These are phyloP conservation scores for Dendrocalamus latiflorus DNA, from an alignment of 202 grass and related monocot genomes.

Conservation along the genomic window DNA sequence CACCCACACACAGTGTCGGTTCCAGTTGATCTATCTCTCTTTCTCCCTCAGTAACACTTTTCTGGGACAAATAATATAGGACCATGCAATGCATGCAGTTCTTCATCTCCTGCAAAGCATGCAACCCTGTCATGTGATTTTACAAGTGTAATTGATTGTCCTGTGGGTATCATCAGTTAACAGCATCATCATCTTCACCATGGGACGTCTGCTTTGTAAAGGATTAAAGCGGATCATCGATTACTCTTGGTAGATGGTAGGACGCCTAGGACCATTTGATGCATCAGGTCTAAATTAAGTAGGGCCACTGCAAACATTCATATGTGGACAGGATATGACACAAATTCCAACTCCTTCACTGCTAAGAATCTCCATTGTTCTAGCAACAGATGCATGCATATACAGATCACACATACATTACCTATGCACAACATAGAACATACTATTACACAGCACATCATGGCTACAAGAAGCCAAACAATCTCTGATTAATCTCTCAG, in stretches of 20 bases:
- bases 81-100: conserved; percentile 2
- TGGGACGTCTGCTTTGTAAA: background rate
- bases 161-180: background rate
- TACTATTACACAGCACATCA: background rate
- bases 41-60: background rate
- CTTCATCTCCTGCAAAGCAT: conserved; percentile 13
- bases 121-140: conserved; percentile 9
- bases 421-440: background rate
- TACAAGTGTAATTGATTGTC: background rate
- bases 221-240: background rate
- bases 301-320: background rate
- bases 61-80: conserved; percentile 7
- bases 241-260: background rate
- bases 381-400: background rate
- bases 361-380: background rate
- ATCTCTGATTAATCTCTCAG: background rate
- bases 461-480: background rate
- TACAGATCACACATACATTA: background rate
- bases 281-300: background rate
- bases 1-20: conserved; percentile 25
- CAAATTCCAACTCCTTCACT: background rate
- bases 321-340: conserved; percentile 2
- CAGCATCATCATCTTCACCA: background rate
- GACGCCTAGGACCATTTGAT: conserved; percentile 1
- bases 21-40: conserved; percentile 16